A percentile compares a stretch with the other conserved stretches of the same genome.
Evolutionary conservation across 202 grass and related monocot genomes (phyloP).

Genomic region (Carex sylvatica): DNA sequence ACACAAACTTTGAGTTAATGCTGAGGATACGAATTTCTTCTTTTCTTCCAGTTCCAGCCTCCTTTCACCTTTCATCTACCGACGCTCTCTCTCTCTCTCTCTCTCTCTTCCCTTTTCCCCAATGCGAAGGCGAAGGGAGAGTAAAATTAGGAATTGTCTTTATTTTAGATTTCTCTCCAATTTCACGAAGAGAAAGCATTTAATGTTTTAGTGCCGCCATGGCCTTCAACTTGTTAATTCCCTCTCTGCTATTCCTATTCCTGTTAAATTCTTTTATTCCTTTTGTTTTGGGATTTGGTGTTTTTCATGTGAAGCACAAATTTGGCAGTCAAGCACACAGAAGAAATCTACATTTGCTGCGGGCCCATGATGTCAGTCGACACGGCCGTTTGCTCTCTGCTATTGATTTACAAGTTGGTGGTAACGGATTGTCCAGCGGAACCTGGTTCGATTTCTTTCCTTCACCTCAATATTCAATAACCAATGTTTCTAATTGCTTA

Average conservation of each 20-base stretch:
- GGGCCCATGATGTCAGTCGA: constrained; percentile 51
- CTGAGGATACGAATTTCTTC: too few relatives aligned
- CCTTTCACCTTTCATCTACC: too few relatives aligned
- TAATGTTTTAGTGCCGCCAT: not conserved
- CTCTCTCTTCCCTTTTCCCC: too few relatives aligned
- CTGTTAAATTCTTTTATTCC: constrained; percentile 5
- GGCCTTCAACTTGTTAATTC: constrained; percentile 9
- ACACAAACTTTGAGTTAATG: too few relatives aligned
- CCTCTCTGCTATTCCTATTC: not conserved
- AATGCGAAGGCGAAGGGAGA: too few relatives aligned
- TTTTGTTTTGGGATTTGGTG: constrained; percentile 35
- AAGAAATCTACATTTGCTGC: constrained; percentile 41
- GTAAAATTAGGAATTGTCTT: too few relatives aligned
- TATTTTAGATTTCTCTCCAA: too few relatives aligned
- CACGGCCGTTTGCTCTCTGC: constrained; percentile 48
- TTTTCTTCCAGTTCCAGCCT: too few relatives aligned
- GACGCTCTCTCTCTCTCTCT: too few relatives aligned
- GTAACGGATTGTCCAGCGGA: constrained; percentile 68
- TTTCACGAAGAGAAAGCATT: not conserved
- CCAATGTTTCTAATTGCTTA: too few relatives aligned
- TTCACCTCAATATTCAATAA: not conserved
- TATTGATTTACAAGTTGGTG: constrained; percentile 64
- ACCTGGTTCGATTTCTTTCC: constrained; percentile 48
- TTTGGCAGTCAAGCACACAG: constrained; percentile 31
- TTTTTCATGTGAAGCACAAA: constrained; percentile 72